Conservation (phyloP, 2,329 filamentous ascomycete genomes). For the Fusarium subtropicale region DNA sequence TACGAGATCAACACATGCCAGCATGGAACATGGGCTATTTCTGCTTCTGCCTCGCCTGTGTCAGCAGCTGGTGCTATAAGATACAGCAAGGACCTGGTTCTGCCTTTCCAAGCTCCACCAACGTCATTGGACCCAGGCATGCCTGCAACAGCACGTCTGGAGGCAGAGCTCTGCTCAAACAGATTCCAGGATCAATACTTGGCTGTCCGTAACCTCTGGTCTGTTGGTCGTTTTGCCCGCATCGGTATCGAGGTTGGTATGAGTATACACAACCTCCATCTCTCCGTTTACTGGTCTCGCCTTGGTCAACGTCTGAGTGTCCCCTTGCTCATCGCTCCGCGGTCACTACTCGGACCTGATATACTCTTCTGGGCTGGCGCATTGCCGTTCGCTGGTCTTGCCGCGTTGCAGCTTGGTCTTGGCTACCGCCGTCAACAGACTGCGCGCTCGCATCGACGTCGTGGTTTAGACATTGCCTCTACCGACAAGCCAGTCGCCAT, state of each 20-base stretch:
- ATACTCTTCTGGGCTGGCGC: slow-evolving; percentile 55
- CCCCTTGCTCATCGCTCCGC: slow-evolving; percentile 56
- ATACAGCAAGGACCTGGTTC: slow-evolving; percentile 49
- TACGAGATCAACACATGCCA: slow-evolving; percentile 44
- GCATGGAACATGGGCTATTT: slow-evolving; percentile 56
- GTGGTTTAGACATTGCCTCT: slow-evolving; percentile 15
- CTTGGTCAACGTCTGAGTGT: slow-evolving; percentile 59
- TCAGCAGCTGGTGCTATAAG: slow-evolving; percentile 52
- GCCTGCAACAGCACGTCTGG: slow-evolving; percentile 51
- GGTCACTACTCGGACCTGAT: slow-evolving; percentile 42
- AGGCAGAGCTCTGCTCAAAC: slow-evolving; percentile 57
- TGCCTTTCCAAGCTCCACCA: slow-evolving; percentile 43
- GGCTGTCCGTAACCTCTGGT: slow-evolving; percentile 58
- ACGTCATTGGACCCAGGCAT: slow-evolving; percentile 22
- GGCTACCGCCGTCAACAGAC: slow-evolving; percentile 24
- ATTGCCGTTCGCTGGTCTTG: slow-evolving; percentile 56
- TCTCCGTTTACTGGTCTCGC: slow-evolving; percentile 62
- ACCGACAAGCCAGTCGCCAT: slow-evolving; percentile 45
- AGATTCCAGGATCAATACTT: slow-evolving; percentile 54
- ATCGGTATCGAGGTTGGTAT: slow-evolving; percentile 60
- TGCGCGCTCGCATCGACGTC: slow-evolving; percentile 14
- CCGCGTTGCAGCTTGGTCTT: slow-evolving; percentile 51
- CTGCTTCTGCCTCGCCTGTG: slow-evolving; percentile 48
- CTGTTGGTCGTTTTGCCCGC: slow-evolving; percentile 55
- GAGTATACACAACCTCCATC: slow-evolving; percentile 55